Percentiles rank a stretch among this genome's conserved stretches.
phyloP scores from a whole-genome alignment of 2,329 filamentous ascomycete genomes.

The Juglanconis juglandina region DNA sequence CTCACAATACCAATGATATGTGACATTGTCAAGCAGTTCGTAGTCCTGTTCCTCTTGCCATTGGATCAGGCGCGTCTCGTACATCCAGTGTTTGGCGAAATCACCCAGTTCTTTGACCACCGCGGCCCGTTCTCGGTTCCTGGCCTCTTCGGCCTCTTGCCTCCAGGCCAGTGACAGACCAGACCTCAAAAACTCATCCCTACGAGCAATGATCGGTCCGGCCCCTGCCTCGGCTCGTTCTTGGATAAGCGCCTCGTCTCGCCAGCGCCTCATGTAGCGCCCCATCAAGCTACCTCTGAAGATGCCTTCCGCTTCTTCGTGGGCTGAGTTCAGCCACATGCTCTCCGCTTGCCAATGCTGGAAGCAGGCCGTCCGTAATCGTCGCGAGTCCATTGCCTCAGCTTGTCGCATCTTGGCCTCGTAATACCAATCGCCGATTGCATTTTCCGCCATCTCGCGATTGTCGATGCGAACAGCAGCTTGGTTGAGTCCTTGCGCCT shows the following conservation, averaged over 20 bases:
- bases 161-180: slow-evolving; percentile 17
- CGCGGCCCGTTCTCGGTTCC: slow-evolving; percentile 11
- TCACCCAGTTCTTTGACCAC: slow-evolving; percentile 11
- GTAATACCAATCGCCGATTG: slow-evolving; percentile 30
- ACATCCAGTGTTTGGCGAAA: slow-evolving; percentile 16
- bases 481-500: slow-evolving; percentile 19
- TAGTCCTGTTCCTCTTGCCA: slow-evolving; percentile 12
- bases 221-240: slow-evolving; percentile 16
- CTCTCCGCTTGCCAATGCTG: slow-evolving; percentile 22
- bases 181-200: slow-evolving; percentile 16
- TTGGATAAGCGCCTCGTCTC: slow-evolving; percentile 10
- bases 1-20: slow-evolving; percentile 19
- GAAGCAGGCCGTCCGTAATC: slow-evolving; percentile 17
- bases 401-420: slow-evolving; percentile 25
- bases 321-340: slow-evolving; percentile 9
- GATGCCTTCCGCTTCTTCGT: slow-evolving; percentile 13
- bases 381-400: slow-evolving; percentile 19
- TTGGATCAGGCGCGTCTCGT: slow-evolving; percentile 10
- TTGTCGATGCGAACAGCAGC: slow-evolving; percentile 29
- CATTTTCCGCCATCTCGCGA: slow-evolving; percentile 26
- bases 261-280: slow-evolving; percentile 14
- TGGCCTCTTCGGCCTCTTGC: slow-evolving; percentile 12
- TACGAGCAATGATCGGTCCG: slow-evolving; percentile 17
- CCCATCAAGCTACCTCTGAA: slow-evolving; percentile 15
- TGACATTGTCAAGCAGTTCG: slow-evolving; percentile 12